Percentiles rank a stretch among this genome's conserved stretches.
These are phyloP conservation scores for Rosa persica DNA, from an alignment of 306 rosid genomes.

Conservation along the genomic window DNA sequence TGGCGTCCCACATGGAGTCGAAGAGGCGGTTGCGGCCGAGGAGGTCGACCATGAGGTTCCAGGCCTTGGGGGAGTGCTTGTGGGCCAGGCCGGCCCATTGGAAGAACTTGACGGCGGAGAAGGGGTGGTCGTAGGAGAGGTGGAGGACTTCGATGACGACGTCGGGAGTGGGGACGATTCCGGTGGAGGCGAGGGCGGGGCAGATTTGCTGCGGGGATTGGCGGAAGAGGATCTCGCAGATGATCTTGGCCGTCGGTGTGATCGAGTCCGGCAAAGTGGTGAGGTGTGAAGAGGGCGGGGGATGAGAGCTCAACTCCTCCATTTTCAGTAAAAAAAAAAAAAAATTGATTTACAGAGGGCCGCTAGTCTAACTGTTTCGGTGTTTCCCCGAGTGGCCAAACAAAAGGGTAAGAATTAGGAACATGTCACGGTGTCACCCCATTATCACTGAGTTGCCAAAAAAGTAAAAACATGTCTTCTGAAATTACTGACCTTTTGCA, in stretches of 20 bases:
- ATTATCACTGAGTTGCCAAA: no score
- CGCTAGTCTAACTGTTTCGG: no score
- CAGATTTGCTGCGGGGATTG: slow-evolving; percentile 49
- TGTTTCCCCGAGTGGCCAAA: no score
- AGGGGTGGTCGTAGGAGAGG: slow-evolving; percentile 53
- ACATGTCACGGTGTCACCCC: no score
- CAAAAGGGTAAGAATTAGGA: no score
- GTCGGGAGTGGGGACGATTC: slow-evolving; percentile 44
- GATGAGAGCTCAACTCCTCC: no score
- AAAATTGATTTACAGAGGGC: no score
- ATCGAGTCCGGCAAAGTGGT: slow-evolving; percentile 25
- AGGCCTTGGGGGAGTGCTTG: slow-evolving; percentile 47
- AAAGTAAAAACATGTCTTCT: no score
- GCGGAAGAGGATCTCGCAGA: slow-evolving; percentile 52
- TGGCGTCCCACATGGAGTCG: slow-evolving; percentile 77
- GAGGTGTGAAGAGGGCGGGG: no score
- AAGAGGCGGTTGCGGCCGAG: slow-evolving; percentile 62
- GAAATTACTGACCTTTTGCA: no score
- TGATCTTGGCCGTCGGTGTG: slow-evolving; percentile 37
- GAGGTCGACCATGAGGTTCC: slow-evolving; percentile 71
- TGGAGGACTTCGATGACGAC: slow-evolving; percentile 46
- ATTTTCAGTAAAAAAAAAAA: neutral
- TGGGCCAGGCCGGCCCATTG: slow-evolving; percentile 54
- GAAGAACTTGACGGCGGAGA: slow-evolving; percentile 69
- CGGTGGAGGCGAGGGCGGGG: slow-evolving; percentile 44